These are phyloP conservation scores for Camellia oleifera DNA, from an alignment of 179 eudicot genomes.

Conservation along the genomic window DNA sequence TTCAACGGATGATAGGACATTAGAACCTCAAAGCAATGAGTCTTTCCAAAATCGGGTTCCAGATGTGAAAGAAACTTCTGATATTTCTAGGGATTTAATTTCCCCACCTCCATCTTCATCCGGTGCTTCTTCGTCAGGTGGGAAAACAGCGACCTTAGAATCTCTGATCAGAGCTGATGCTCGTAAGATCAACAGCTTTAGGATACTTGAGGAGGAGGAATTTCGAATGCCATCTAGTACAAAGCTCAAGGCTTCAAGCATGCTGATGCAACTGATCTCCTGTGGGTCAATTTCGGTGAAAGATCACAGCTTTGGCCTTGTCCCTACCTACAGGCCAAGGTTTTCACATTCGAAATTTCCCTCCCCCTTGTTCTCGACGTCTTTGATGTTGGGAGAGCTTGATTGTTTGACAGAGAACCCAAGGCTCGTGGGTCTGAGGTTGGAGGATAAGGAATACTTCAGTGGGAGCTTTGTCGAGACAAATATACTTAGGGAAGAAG, in stretches of 20 bases:
- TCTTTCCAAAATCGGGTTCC: constrained; percentile 24
- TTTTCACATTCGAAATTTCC: constrained; percentile 69
- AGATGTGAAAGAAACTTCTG: constrained; percentile 30
- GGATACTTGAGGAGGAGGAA: constrained; percentile 59
- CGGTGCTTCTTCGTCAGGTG: constrained; percentile 61
- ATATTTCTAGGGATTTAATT: constrained; percentile 27
- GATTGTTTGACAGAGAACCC: constrained; percentile 73
- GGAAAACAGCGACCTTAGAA: constrained; percentile 76
- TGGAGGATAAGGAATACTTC: constrained; percentile 90
- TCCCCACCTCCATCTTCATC: constrained; percentile 64
- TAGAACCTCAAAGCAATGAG: constrained; percentile 37
- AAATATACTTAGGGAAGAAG: constrained; percentile 52
- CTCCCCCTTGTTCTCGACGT: constrained; percentile 74
- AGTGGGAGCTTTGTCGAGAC: constrained; percentile 88
- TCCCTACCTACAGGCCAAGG: constrained; percentile 68
- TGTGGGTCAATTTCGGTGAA: constrained; percentile 91
- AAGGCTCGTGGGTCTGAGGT: constrained; percentile 49
- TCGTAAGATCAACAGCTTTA: constrained; percentile 63
- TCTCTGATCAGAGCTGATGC: constrained; percentile 84
- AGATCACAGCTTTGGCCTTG: constrained; percentile 80
- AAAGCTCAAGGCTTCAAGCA: constrained; percentile 65
- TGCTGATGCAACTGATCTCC: constrained; percentile 85
- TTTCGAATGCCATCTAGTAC: constrained; percentile 39
- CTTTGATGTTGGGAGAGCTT: constrained; percentile 76
- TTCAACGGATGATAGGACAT: constrained; percentile 66